These are phyloP conservation scores for Mycena alexandri DNA, from an alignment of 768 basidiomycete species.

Conservation along the genomic window DNA sequence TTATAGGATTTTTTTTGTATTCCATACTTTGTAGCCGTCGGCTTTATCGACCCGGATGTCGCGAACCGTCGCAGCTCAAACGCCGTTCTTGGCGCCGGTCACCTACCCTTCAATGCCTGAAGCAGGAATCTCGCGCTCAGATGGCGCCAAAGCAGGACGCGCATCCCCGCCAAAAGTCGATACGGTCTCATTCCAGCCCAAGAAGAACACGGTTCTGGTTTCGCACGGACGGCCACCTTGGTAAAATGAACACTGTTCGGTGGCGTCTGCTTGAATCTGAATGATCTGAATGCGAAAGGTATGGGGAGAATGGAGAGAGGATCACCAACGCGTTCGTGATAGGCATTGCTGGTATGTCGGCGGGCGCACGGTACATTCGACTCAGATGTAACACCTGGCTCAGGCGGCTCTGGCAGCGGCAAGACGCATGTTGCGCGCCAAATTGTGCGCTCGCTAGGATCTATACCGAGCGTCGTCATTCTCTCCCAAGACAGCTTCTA, in stretches of 20 bases:
- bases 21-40: too few relatives aligned
- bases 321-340: slow-evolving; percentile 86
- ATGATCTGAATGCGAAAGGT: slow-evolving; percentile 61
- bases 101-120: too few relatives aligned
- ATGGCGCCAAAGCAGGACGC: background rate
- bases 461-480: slow-evolving; percentile 90
- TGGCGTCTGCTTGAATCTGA: slow-evolving; percentile 23
- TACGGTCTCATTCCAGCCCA: slow-evolving; percentile 49
- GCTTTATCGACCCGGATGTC: too few relatives aligned
- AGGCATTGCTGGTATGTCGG: slow-evolving; percentile 76
- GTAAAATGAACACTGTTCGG: slow-evolving; percentile 51
- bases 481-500: slow-evolving; percentile 96
- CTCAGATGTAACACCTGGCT: background rate
- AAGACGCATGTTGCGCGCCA: slow-evolving; percentile 93
- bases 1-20: too few relatives aligned
- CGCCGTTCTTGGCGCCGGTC: background rate
- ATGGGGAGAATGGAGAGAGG: slow-evolving; percentile 78
- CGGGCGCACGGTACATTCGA: slow-evolving; percentile 36
- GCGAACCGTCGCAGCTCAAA: too few relatives aligned
- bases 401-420: slow-evolving; percentile 89
- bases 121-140: too few relatives aligned
- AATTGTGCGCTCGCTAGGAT: slow-evolving; percentile 83
- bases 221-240: slow-evolving; percentile 91
- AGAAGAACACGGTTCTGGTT: slow-evolving; percentile 83
- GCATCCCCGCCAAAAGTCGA: slow-evolving; percentile 11